Evolutionary conservation across 1,284 basidiomycete species (phyloP).

Genomic region (Sanghuangporus weigelae): DNA sequence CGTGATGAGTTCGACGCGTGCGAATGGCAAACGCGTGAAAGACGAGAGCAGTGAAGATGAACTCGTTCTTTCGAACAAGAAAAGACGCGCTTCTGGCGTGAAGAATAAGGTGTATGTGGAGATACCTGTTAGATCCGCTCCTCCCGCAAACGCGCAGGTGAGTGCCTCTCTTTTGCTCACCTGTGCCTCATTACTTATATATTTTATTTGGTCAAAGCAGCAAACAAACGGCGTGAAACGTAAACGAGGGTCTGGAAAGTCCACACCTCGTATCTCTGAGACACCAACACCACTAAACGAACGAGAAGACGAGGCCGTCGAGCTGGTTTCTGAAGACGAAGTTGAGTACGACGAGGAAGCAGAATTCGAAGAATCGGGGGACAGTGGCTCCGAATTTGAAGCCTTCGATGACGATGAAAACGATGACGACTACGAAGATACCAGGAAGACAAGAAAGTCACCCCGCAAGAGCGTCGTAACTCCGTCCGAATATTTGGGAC

Average conservation of each 20-base stretch:
- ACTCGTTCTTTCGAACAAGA: slow-evolving; percentile 6
- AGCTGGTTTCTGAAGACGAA: slow-evolving; percentile 21
- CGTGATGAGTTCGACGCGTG: neutral
- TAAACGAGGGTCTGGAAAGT: slow-evolving; percentile 31
- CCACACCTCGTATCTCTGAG: neutral
- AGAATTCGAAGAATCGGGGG: slow-evolving; percentile 15
- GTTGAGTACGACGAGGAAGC: slow-evolving; percentile 16
- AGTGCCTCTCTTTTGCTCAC: slow-evolving; percentile 14
- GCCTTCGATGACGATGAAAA: slow-evolving; percentile 32
- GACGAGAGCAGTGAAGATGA: slow-evolving; percentile 24
- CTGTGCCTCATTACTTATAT: neutral
- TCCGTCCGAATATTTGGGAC: slow-evolving; percentile 16
- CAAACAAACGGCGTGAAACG: slow-evolving; percentile 21
- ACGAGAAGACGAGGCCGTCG: slow-evolving; percentile 25
- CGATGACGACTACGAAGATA: slow-evolving; percentile 40
- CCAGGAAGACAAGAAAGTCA: slow-evolving; percentile 33
- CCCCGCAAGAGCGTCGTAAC: slow-evolving; percentile 20
- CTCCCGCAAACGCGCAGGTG: slow-evolving; percentile 8
- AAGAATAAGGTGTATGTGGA: slow-evolving; percentile 19
- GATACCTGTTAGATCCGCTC: slow-evolving; percentile 18
- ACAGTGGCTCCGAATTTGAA: slow-evolving; percentile 23
- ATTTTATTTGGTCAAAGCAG: neutral
- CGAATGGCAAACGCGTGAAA: neutral
- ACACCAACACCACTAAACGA: slow-evolving; percentile 27
- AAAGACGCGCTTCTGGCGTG: slow-evolving; percentile 9